A percentile compares a stretch with the other conserved stretches of the same genome.
phyloP scores from a whole-genome alignment of 805 yeast genomes.

The Candida ovalis region DNA sequence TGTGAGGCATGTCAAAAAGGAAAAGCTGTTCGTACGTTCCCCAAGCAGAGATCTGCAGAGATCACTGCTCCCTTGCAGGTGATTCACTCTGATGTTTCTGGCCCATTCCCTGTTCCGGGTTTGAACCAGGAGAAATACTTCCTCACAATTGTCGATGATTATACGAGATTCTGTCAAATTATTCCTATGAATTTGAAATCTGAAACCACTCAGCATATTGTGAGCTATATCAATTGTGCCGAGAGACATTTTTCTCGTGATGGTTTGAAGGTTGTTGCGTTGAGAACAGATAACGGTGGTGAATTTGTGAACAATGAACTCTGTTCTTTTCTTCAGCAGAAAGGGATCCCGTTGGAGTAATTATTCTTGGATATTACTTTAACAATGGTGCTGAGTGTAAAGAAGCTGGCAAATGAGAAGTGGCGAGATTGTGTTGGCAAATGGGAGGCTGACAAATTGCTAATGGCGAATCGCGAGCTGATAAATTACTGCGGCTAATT shows the following conservation, averaged over 20 bases:
- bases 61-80: slow-evolving; percentile 2
- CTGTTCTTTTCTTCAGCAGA: background rate
- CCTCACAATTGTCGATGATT: slow-evolving; percentile 10
- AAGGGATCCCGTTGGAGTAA: too few relatives aligned
- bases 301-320: background rate
- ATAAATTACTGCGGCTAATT: too few relatives aligned
- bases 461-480: too few relatives aligned
- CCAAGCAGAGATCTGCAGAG: background rate
- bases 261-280: background rate
- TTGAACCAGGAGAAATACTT: slow-evolving; percentile 4
- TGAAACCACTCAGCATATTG: background rate
- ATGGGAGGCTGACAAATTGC: too few relatives aligned
- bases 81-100: slow-evolving; percentile 3
- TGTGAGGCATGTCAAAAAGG: background rate
- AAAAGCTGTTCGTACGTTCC: background rate
- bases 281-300: background rate
- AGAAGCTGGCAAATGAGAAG: too few relatives aligned
- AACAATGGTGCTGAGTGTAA: too few relatives aligned
- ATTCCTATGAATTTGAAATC: background rate
- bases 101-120: slow-evolving; percentile 9
- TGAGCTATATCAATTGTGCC: background rate
- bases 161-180: background rate
- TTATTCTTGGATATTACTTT: too few relatives aligned
- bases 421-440: too few relatives aligned
- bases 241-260: background rate